Conservation (phyloP, 179 eudicot genomes). For the Beta lomatogona region DNA sequence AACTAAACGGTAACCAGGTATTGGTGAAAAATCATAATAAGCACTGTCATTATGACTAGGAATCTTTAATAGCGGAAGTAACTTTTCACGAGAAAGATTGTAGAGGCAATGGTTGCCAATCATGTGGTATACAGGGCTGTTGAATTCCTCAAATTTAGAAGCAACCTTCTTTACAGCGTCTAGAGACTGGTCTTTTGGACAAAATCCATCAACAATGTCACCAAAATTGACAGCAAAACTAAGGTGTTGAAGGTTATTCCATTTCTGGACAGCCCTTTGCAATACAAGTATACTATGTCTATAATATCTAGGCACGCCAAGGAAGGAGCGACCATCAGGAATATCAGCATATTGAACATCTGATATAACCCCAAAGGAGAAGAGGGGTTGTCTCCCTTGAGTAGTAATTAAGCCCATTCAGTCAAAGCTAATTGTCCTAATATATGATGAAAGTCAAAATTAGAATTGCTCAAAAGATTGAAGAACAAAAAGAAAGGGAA, state of each 20-base stretch:
- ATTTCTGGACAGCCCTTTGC: slow-evolving; percentile 75
- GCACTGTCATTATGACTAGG: slow-evolving; percentile 45
- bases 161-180: slow-evolving; percentile 54
- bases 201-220: slow-evolving; percentile 88
- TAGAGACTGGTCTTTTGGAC: slow-evolving; percentile 86
- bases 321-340: slow-evolving; percentile 85
- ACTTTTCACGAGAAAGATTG: slow-evolving; percentile 77
- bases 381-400: slow-evolving; percentile 69
- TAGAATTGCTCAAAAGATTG: neutral
- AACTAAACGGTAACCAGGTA: slow-evolving; percentile 64
- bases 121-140: slow-evolving; percentile 87
- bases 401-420: slow-evolving; percentile 46
- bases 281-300: slow-evolving; percentile 80
- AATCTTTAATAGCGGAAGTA: slow-evolving; percentile 77
- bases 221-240: slow-evolving; percentile 78
- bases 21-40: slow-evolving; percentile 85
- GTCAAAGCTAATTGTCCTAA: slow-evolving; percentile 22
- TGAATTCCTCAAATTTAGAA: slow-evolving; percentile 63
- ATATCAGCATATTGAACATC: slow-evolving; percentile 97
- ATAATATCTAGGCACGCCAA: slow-evolving; percentile 87
- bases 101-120: slow-evolving; percentile 97
- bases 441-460: neutral
- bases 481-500: neutral
- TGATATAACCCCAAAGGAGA: slow-evolving; percentile 92
- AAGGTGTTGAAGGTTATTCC: slow-evolving; percentile 60